Conservation (phyloP, 2,329 filamentous ascomycete species). For the Cladophialophora yegresii region DNA sequence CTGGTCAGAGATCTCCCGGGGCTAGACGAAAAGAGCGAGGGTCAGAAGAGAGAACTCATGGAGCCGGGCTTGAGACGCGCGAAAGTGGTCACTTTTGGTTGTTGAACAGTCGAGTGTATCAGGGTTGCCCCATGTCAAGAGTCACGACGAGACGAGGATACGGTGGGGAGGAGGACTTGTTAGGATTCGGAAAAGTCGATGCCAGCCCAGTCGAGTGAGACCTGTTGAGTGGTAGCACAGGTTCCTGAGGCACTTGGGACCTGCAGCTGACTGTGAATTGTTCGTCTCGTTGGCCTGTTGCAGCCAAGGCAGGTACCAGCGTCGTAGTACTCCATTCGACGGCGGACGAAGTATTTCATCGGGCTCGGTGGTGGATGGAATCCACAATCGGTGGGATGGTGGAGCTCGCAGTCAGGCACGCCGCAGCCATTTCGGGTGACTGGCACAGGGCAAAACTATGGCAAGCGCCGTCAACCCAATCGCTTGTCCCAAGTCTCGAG, state of each 20-base stretch:
- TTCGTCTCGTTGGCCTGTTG: constrained; percentile 20
- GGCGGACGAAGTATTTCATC: constrained; percentile 13
- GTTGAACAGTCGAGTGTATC: constrained; percentile 22
- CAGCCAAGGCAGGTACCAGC: constrained; percentile 20
- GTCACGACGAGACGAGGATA: constrained; percentile 19
- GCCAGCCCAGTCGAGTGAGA: constrained; percentile 7
- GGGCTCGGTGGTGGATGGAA: constrained; percentile 14
- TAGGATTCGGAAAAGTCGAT: constrained; percentile 21
- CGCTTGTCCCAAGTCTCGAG: constrained; percentile 1
- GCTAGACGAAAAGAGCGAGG: constrained; percentile 7
- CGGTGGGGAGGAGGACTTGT: constrained; percentile 25
- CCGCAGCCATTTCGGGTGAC: constrained; percentile 5
- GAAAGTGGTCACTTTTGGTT: constrained; percentile 19
- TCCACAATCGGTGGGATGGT: constrained; percentile 10
- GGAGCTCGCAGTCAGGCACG: constrained; percentile 21
- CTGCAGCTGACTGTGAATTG: constrained; percentile 25
- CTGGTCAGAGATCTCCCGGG: constrained; percentile 13
- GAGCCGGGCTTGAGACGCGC: constrained; percentile 21
- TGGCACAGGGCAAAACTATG: constrained; percentile 3
- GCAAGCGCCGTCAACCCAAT: constrained; percentile 16
- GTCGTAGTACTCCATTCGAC: constrained; percentile 20
- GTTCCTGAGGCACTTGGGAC: constrained; percentile 24
- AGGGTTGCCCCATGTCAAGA: constrained; percentile 28
- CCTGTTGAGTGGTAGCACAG: constrained; percentile 20
- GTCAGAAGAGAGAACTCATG: constrained; percentile 9